phyloP scores from a whole-genome alignment of 257 asterid species.

The Petunia axillaris region DNA sequence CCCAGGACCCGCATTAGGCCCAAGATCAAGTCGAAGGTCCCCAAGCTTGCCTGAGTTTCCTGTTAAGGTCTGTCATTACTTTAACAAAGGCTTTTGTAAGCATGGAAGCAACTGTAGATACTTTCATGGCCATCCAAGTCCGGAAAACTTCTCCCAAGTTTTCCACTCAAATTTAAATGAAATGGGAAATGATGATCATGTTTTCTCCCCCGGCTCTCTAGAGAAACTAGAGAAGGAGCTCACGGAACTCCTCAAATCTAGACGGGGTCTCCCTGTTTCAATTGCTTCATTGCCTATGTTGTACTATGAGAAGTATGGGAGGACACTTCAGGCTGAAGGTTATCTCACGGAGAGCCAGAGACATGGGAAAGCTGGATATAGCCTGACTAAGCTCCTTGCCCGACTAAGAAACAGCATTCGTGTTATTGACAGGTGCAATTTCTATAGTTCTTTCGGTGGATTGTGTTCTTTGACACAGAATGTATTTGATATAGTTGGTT shows the following conservation, averaged over 20 bases:
- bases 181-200: constrained; percentile 52
- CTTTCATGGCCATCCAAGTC: constrained; percentile 53
- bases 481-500: not conserved
- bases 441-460: not conserved
- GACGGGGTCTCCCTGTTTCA: constrained; percentile 73
- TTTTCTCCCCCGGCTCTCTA: constrained; percentile 59
- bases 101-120: constrained; percentile 87
- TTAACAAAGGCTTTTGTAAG: constrained; percentile 80
- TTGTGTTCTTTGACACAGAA: not conserved
- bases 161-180: constrained; percentile 50
- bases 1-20: constrained; percentile 44
- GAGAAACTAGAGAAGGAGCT: constrained; percentile 72
- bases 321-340: constrained; percentile 79
- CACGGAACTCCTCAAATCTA: constrained; percentile 67
- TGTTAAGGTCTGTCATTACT: constrained; percentile 73
- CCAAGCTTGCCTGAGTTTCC: constrained; percentile 47
- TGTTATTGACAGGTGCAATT: constrained; percentile 69
- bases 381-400: constrained; percentile 86
- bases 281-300: constrained; percentile 85
- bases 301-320: constrained; percentile 76
- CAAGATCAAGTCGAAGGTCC: constrained; percentile 46
- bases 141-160: constrained; percentile 42
- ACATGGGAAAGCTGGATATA: constrained; percentile 82
- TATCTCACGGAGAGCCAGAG: constrained; percentile 91
- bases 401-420: constrained; percentile 64